A percentile compares a stretch with the other conserved stretches of the same genome.
Evolutionary conservation across 306 rosid species (phyloP).

Genomic region (Pterocarpus santalinus): DNA sequence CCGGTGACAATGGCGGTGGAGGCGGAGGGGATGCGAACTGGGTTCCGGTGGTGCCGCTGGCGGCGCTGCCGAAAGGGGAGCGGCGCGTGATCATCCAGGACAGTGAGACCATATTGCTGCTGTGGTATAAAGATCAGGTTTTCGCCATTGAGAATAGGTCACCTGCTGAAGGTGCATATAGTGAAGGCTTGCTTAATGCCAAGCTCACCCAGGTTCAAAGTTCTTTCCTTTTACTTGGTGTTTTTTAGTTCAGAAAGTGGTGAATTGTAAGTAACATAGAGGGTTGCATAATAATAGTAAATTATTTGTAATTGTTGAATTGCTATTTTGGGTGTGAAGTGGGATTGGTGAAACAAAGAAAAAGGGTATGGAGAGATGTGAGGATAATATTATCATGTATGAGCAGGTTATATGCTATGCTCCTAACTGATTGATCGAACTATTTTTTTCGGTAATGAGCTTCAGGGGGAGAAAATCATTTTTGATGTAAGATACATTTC

Average conservation of each 20-base stretch:
- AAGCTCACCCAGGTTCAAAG: slow-evolving; percentile 81
- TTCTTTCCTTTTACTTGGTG: neutral
- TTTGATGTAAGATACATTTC: neutral
- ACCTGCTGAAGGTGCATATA: slow-evolving; percentile 98
- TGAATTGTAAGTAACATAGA: neutral
- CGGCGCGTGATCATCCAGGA: slow-evolving; percentile 92
- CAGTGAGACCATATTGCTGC: slow-evolving; percentile 68
- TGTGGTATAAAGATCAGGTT: slow-evolving; percentile 85
- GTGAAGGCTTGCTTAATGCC: slow-evolving; percentile 89
- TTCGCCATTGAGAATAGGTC: slow-evolving; percentile 90
- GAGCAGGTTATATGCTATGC: too few species aligned
- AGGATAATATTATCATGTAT: too few species aligned
- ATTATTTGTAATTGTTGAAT: too few species aligned
- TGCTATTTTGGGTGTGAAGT: too few species aligned
- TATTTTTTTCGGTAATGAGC: neutral
- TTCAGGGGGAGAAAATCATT: neutral
- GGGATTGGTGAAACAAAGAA: too few species aligned
- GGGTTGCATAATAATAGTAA: neutral
- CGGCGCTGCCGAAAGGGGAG: slow-evolving; percentile 93
- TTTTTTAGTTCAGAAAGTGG: neutral
- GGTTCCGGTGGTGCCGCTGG: slow-evolving; percentile 91
- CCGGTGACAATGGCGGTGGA: slow-evolving; percentile 48
- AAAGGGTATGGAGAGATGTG: too few species aligned
- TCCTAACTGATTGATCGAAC: too few species aligned
- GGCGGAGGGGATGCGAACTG: slow-evolving; percentile 52